Evolutionary conservation across 345 rosid genomes (phyloP), one percentile per base, ranked within the genome.

Genomic region (Camelina neglecta): DNA sequence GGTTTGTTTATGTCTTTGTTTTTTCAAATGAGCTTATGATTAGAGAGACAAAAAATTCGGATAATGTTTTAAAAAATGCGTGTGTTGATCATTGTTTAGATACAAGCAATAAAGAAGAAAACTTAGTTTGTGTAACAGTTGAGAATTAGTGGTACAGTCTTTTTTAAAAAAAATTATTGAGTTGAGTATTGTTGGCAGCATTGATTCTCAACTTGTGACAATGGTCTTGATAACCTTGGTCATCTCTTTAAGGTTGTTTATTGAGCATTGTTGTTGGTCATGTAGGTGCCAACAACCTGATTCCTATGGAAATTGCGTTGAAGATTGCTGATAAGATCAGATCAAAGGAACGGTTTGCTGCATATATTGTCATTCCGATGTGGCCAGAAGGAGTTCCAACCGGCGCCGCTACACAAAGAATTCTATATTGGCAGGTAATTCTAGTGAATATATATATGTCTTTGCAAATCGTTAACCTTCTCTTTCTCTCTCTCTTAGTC

Each of bases 381-480:
- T 94, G 96, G 96, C 98, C 98, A 0, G 97, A 94, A 83, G 98
- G 98, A 42, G 84, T 76, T 83, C 98, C 98, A 71, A 89, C 97
- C 2, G 93, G 95, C 29, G 83, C 87, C 26, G 89, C 98, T 60
- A 90, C 96, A 8, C 98, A 94, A 78, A 90, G 97, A 82, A 94
- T 94, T 78, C 77, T 94, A 33, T 94, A 86, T 82, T 94, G 98
- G 97, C 98, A 94, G 96, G 98, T 94, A 60, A 26, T 71, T 31
- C 11, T 42, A 31, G 45, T 53, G 23, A 13, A 64, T 15, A 36
- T 29, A 26, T 26, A 29, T 29, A 29, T 26, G 18, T 69, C 65
- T 45, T 38, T 69, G 56, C 54, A 56, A 56, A 36, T 5, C 3
- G 39, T 39, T 21, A 51, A 68, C 36, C 38, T 13, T 35, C 31